These are phyloP conservation scores for Jaapia argillacea DNA, from an alignment of 768 basidiomycete genomes.

Conservation along the genomic window DNA sequence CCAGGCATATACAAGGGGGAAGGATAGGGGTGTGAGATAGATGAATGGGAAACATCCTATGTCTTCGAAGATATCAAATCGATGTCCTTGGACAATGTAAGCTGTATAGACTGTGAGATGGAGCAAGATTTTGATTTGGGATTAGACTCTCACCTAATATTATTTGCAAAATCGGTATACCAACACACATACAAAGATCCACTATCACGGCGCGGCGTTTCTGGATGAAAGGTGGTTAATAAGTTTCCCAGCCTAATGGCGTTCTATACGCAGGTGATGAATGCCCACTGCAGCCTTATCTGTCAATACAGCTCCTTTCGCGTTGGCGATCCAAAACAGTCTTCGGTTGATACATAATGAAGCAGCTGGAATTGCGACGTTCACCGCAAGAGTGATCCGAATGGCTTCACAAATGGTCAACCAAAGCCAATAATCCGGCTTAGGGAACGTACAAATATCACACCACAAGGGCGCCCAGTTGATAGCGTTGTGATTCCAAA, in stretches of 20 bases:
- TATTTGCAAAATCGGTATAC: constrained; percentile 39
- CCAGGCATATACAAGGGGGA: constrained; percentile 30
- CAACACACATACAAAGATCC: constrained; percentile 44
- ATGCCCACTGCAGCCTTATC: too few relatives aligned
- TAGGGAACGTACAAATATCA: too few relatives aligned
- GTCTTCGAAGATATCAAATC: constrained; percentile 49
- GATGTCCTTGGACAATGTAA: constrained; percentile 34
- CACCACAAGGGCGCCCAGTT: too few relatives aligned
- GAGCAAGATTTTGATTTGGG: neutral
- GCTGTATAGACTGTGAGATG: constrained; percentile 4
- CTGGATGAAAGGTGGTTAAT: constrained; percentile 14
- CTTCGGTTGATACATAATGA: constrained; percentile 60
- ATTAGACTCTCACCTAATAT: constrained; percentile 26
- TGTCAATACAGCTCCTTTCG: constrained; percentile 37
- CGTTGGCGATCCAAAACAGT: constrained; percentile 49
- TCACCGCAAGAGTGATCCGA: constrained; percentile 31
- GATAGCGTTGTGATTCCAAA: too few relatives aligned
- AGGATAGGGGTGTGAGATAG: constrained; percentile 36
- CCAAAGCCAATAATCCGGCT: too few relatives aligned
- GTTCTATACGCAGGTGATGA: too few relatives aligned
- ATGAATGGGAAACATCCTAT: constrained; percentile 44
- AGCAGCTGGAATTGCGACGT: constrained; percentile 40
- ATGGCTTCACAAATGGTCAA: too few relatives aligned
- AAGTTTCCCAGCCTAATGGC: too few relatives aligned
- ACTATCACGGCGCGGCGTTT: constrained; percentile 38